phyloP scores from a whole-genome alignment of 148 eudicot genomes.

The Limonium bicolor region DNA sequence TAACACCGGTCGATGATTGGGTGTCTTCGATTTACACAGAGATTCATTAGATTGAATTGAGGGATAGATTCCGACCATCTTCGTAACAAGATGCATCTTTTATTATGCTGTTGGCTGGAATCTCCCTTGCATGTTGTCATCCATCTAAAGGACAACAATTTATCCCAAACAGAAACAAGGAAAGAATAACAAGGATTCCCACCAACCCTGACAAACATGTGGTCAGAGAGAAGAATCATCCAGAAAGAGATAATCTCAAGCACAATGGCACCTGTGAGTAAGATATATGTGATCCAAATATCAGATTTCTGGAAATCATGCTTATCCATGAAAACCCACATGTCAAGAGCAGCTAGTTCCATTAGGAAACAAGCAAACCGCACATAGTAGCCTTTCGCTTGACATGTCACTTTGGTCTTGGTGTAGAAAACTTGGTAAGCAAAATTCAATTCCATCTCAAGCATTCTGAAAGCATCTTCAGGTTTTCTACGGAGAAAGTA shows the following conservation, averaged over 20 bases:
- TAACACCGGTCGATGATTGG: background rate
- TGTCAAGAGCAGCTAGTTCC: conserved; percentile 4
- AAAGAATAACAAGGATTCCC: background rate
- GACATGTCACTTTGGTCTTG: conserved; percentile 17
- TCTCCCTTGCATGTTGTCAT: background rate
- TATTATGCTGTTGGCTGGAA: background rate
- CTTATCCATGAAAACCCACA: conserved; percentile 13
- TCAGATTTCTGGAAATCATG: background rate
- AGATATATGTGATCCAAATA: conserved; percentile 13
- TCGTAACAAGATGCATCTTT: conserved; percentile 7
- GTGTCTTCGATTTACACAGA: conserved; percentile 14
- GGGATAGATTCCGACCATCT: conserved; percentile 17
- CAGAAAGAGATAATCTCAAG: conserved; percentile 21
- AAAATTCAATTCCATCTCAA: conserved; percentile 41
- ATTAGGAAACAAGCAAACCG: conserved; percentile 9
- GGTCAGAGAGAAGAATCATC: conserved; percentile 23
- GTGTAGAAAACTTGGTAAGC: conserved; percentile 34
- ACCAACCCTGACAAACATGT: no score
- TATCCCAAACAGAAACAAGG: no score
- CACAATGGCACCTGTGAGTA: conserved; percentile 14
- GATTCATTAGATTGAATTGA: conserved; percentile 15
- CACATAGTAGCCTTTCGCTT: conserved; percentile 5
- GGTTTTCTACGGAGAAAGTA: conserved; percentile 19
- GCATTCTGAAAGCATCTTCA: conserved; percentile 28
- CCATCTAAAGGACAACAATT: background rate